Evolutionary conservation across 495 filamentous ascomycete species (phyloP).

Genomic region (Daldinia grandis): DNA sequence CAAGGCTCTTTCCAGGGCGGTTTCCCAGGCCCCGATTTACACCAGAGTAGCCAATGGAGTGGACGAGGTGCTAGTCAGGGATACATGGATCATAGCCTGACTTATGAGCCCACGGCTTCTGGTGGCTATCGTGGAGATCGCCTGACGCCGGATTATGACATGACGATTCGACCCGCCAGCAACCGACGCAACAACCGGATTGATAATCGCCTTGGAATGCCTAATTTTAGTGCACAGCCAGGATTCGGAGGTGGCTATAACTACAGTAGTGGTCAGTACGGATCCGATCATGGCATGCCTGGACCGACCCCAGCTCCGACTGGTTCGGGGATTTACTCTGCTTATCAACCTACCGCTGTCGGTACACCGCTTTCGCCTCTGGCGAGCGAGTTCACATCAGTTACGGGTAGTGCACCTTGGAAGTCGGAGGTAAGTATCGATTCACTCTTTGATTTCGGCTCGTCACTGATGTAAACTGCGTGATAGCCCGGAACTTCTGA

Average conservation of each 20-base stretch:
- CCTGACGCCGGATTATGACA: constrained; percentile 56
- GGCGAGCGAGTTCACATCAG: constrained; percentile 78
- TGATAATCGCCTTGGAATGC: constrained; percentile 49
- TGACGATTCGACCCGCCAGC: constrained; percentile 47
- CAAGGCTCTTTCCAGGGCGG: constrained; percentile 47
- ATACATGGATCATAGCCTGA: constrained; percentile 41
- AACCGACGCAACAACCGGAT: constrained; percentile 54
- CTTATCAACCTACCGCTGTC: constrained; percentile 75
- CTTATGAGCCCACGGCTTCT: constrained; percentile 44
- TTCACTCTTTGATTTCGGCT: neutral
- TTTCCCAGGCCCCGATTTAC: constrained; percentile 46
- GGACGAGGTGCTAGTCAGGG: constrained; percentile 49
- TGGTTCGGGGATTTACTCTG: constrained; percentile 61
- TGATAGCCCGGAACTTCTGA: constrained; percentile 58
- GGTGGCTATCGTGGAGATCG: constrained; percentile 56
- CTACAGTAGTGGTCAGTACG: constrained; percentile 48
- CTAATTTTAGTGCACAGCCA: constrained; percentile 32
- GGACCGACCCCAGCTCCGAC: constrained; percentile 43
- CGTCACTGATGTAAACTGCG: constrained; percentile 18
- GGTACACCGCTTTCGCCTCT: constrained; percentile 86
- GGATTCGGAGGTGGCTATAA: constrained; percentile 28
- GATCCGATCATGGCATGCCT: constrained; percentile 42
- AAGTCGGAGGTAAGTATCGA: constrained; percentile 61
- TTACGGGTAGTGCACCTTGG: constrained; percentile 48
- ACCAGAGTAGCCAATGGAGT: constrained; percentile 51